These are phyloP conservation scores for Pythium vanterpoolii DNA, from an alignment of 352 stramenopile genomes.

Conservation along the genomic window DNA sequence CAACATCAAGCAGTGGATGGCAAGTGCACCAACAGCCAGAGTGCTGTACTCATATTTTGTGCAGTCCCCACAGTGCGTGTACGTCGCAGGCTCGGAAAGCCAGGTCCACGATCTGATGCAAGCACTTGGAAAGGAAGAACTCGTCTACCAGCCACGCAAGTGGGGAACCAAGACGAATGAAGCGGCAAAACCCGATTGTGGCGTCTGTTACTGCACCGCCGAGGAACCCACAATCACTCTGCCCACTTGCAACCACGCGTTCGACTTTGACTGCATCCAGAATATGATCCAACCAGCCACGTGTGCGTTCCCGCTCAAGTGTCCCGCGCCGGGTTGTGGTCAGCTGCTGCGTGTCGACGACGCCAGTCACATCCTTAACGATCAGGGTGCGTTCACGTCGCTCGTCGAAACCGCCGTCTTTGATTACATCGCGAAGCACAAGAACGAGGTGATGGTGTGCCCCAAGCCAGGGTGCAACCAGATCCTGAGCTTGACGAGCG, in stretches of 20 bases:
- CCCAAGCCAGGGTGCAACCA: slow-evolving; percentile 27
- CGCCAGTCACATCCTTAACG: slow-evolving; percentile 5
- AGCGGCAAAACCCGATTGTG: slow-evolving; percentile 4
- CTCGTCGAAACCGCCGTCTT: slow-evolving; percentile 20
- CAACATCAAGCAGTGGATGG: slow-evolving; percentile 1
- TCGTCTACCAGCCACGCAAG: slow-evolving; percentile 7
- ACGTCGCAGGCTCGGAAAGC: slow-evolving; percentile 4
- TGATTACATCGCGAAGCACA: slow-evolving; percentile 14
- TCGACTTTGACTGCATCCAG: slow-evolving; percentile 17
- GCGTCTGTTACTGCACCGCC: slow-evolving; percentile 5
- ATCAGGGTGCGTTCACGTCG: slow-evolving; percentile 1
- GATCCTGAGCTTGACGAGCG: slow-evolving; percentile 7
- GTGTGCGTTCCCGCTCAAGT: slow-evolving; percentile 9
- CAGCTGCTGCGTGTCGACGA: slow-evolving; percentile 14
- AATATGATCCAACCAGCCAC: neutral
- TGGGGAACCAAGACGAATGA: neutral
- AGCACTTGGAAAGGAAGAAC: slow-evolving; percentile 1
- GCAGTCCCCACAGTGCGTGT: neutral
- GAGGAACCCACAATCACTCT: slow-evolving; percentile 14
- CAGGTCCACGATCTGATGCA: slow-evolving; percentile 5
- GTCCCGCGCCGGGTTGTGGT: slow-evolving; percentile 4
- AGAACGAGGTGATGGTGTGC: slow-evolving; percentile 8
- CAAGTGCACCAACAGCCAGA: neutral
- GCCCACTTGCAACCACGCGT: slow-evolving; percentile 19
- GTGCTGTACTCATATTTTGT: slow-evolving; percentile 9